Base-by-base conservation (phyloP, 2,329 filamentous ascomycete species). In the Nemania sp. region DNA sequence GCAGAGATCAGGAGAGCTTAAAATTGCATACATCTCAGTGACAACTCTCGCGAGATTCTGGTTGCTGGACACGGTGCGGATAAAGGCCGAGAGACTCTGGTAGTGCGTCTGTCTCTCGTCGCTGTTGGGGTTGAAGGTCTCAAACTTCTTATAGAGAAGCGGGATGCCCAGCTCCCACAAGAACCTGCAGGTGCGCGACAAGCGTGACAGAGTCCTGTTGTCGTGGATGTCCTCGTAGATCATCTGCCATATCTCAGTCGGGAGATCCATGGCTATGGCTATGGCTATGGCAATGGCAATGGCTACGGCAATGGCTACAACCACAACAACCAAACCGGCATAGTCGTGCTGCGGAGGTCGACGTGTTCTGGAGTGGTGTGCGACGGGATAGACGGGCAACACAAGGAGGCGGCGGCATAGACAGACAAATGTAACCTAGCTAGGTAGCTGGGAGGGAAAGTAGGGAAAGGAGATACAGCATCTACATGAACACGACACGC, bases 171-270 rank as follows among this genome's bases (percentile, higher is more conserved):
- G 34, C 9, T 59, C 65, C 55, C 61, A 57, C 4, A 67, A 59
- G 40, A 67, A 65, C n/a, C 59, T 48, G 25, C 63, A 67, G 5
- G 65, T 67, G 34, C 65, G 57, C 25, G 60, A 57, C 25, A 67
- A 34, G 40, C 59, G 52, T 10, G 65, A 63, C 17, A 67, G 6
- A 5, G 60, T 64, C 50, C 20, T 54, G 5, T 65, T 65, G 20
- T 67, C 65, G 34, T 47, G 53, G 29, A 67, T 61, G 29, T 47
- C 58, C 13, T 58, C 60, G 53, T 65, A 63, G 3, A 65, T 62
- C 57, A 65, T 63, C 25, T 64, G 60, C 65, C 65, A 67, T 46
- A 67, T 63, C 56, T 67, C 65, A 40, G 61, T 65, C 15, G 65
- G 65, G 13, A 67, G 57, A 39, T 65, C 62, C 61, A 65, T 65